Evolutionary conservation across 352 stramenopile genomes (phyloP).

Genomic region (Lagenidium sp.): DNA sequence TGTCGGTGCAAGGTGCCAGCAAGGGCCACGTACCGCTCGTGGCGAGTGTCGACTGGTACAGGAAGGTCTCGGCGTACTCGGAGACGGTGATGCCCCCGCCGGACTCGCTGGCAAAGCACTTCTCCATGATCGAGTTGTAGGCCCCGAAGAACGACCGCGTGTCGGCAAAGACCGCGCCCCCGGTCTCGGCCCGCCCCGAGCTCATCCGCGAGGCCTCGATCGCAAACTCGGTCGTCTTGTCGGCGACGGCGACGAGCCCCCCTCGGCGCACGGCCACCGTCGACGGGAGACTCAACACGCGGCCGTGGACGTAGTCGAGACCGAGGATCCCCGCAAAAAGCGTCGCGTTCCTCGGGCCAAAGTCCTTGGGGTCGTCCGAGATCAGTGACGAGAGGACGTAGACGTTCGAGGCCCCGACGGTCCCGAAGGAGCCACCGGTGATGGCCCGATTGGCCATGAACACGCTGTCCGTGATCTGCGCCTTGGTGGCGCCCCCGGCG

Average conservation of each 20-base stretch:
- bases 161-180: conserved; percentile 29
- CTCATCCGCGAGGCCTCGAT: conserved; percentile 18
- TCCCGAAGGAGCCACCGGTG: conserved; percentile 1
- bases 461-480: not conserved
- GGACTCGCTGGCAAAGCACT: conserved; percentile 33
- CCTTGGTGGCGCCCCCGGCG: not conserved
- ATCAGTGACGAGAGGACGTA: not conserved
- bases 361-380: not conserved
- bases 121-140: conserved; percentile 12
- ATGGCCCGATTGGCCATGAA: conserved; percentile 10
- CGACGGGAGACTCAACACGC: not conserved
- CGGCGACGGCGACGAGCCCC: conserved; percentile 25
- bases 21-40: conserved; percentile 22
- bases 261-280: conserved; percentile 13
- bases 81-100: conserved; percentile 37
- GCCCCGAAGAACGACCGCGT: conserved; percentile 16
- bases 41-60: conserved; percentile 19
- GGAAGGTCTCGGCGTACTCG: conserved; percentile 12
- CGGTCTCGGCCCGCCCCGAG: conserved; percentile 29
- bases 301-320: not conserved
- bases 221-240: conserved; percentile 9
- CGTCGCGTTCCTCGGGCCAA: not conserved
- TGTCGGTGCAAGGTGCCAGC: too few relatives aligned
- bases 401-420: not conserved
- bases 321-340: conserved; percentile 3